These are phyloP conservation scores for Mollisiaceae sp. DNA, from an alignment of 2,329 filamentous ascomycete genomes.

Conservation along the genomic window DNA sequence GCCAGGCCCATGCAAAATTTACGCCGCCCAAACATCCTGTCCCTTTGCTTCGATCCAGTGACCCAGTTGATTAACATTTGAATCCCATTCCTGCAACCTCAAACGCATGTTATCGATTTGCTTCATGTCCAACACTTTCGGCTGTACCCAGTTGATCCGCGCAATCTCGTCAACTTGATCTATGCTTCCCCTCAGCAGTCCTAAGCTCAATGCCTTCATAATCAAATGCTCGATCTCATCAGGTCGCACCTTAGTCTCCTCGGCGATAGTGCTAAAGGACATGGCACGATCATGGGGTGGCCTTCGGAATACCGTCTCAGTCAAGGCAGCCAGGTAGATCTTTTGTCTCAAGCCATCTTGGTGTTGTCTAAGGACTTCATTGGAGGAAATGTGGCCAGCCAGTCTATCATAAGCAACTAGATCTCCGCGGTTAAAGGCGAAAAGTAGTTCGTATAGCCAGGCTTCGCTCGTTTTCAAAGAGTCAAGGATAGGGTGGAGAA, in stretches of 20 bases:
- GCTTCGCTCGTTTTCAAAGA: slow-evolving; percentile 77
- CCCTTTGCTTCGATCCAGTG: slow-evolving; percentile 96
- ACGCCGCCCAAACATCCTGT: slow-evolving; percentile 94
- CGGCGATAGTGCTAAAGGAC: slow-evolving; percentile 85
- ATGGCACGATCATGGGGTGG: slow-evolving; percentile 95
- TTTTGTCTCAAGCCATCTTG: slow-evolving; percentile 90
- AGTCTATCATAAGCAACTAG: slow-evolving; percentile 85
- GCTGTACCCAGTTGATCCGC: slow-evolving; percentile 98
- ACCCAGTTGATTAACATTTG: slow-evolving; percentile 91
- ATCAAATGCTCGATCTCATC: slow-evolving; percentile 97
- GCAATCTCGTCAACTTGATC: slow-evolving; percentile 96
- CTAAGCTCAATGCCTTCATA: slow-evolving; percentile 98
- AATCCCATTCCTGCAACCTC: slow-evolving; percentile 91
- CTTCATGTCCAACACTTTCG: slow-evolving; percentile 93
- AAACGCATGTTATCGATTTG: slow-evolving; percentile 93
- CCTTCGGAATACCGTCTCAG: slow-evolving; percentile 93
- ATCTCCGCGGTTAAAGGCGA: slow-evolving; percentile 96
- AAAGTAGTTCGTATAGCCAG: slow-evolving; percentile 95
- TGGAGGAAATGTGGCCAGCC: slow-evolving; percentile 78
- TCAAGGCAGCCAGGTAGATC: slow-evolving; percentile 94
- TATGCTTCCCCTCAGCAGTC: slow-evolving; percentile 87
- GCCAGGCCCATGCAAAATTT: slow-evolving; percentile 42
- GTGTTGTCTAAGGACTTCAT: slow-evolving; percentile 80
- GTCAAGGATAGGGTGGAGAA: slow-evolving; percentile 94
- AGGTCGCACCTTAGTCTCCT: slow-evolving; percentile 88